Evolutionary conservation across 2,329 filamentous ascomycete species (phyloP).

Genomic region (Alternaria postmessia): DNA sequence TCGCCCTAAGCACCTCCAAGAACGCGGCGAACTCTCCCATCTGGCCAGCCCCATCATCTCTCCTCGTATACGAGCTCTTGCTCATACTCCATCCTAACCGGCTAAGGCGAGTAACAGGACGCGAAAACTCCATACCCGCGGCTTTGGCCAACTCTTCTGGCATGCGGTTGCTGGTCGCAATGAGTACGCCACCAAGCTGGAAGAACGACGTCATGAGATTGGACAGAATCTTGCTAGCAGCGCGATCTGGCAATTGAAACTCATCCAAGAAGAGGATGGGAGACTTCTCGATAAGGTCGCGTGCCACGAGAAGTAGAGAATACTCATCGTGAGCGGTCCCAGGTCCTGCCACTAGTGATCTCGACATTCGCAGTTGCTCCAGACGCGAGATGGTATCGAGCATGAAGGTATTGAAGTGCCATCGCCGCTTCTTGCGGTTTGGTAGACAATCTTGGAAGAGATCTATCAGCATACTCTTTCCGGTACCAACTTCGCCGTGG

Average conservation of each 20-base stretch:
- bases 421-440: conserved; percentile 74
- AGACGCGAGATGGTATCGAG: conserved; percentile 76
- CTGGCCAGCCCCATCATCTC: conserved; percentile 49
- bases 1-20: conserved; percentile 75
- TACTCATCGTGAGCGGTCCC: conserved; percentile 62
- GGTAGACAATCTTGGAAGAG: conserved; percentile 81
- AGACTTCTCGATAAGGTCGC: conserved; percentile 76
- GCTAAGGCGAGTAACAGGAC: conserved; percentile 57
- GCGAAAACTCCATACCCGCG: conserved; percentile 72
- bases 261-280: conserved; percentile 84
- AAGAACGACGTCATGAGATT: conserved; percentile 83
- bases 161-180: conserved; percentile 84
- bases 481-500: conserved; percentile 82
- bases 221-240: conserved; percentile 79
- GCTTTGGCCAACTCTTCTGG: conserved; percentile 82
- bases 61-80: conserved; percentile 57
- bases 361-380: conserved; percentile 66
- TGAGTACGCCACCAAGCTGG: conserved; percentile 79
- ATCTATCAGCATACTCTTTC: conserved; percentile 86
- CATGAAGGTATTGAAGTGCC: conserved; percentile 91
- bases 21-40: conserved; percentile 79
- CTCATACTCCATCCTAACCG: conserved; percentile 53
- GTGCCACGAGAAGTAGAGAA: conserved; percentile 76
- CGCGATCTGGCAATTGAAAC: conserved; percentile 82
- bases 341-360: conserved; percentile 25